Percentiles rank a stretch among this genome's conserved stretches.
Evolutionary conservation across 768 basidiomycete species (phyloP).

Genomic region (Lactarius vividus): DNA sequence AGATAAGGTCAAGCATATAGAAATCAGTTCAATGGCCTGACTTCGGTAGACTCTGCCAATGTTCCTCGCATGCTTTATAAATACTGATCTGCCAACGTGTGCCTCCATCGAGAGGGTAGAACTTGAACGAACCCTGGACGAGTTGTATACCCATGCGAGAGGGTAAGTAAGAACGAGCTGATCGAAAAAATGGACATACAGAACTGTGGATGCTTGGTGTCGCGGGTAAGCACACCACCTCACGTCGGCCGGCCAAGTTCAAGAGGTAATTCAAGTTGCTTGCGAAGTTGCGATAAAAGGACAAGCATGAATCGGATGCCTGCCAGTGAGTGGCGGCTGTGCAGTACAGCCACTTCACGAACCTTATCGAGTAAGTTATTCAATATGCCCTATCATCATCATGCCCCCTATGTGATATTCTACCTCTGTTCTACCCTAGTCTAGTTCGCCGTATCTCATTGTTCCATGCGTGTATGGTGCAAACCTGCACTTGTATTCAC

Average conservation of each 20-base stretch:
- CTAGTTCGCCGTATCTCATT: too few species aligned
- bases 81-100: slow-evolving; percentile 2
- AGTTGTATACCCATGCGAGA: background rate
- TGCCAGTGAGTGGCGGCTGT: too few species aligned
- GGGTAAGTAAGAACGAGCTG: background rate
- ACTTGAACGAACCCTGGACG: background rate
- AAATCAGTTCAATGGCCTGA: slow-evolving; percentile 9
- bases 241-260: background rate
- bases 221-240: background rate
- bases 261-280: background rate
- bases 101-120: background rate
- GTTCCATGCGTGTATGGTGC: too few species aligned
- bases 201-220: background rate
- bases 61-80: slow-evolving; percentile 12
- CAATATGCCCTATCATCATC: too few species aligned
- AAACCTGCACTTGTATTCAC: too few species aligned
- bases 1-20: slow-evolving; percentile 8
- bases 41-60: slow-evolving; percentile 14
- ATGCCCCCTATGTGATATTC: too few species aligned
- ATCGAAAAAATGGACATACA: background rate
- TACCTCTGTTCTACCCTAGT: too few species aligned
- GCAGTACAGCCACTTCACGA: too few species aligned
- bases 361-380: too few species aligned
- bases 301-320: background rate
- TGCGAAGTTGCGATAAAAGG: background rate